Percentiles rank a stretch among this genome's conserved stretches.
Evolutionary conservation across 192 early-diverging fungal species (phyloP).

Genomic region (Coemansia sp.): DNA sequence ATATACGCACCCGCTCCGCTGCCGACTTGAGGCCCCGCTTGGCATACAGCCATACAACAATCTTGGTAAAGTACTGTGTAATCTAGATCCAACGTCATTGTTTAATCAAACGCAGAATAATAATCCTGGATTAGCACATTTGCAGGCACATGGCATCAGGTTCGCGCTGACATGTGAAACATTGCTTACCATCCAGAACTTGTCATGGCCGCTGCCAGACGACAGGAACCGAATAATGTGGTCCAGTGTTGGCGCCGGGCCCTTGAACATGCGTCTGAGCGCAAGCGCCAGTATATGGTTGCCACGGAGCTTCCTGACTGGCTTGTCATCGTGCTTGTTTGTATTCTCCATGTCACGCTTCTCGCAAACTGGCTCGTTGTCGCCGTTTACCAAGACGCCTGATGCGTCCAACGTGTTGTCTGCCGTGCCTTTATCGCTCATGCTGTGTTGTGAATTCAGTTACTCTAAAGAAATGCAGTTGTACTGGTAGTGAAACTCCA

Average conservation of each 20-base stretch:
- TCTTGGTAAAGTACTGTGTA: slow-evolving; percentile 89
- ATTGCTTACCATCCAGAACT: slow-evolving; percentile 62
- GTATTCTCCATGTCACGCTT: not conserved
- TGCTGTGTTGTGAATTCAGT: not conserved
- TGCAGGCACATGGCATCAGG: not conserved
- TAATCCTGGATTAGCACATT: not conserved
- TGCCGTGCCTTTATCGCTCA: slow-evolving; percentile 4
- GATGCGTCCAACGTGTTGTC: slow-evolving; percentile 43
- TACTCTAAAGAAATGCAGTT: no score
- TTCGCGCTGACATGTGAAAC: slow-evolving; percentile 11
- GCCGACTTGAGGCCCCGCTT: slow-evolving; percentile 59
- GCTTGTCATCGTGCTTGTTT: slow-evolving; percentile 6
- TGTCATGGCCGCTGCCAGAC: slow-evolving; percentile 66
- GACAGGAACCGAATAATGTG: slow-evolving; percentile 59
- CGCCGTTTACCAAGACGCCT: slow-evolving; percentile 30
- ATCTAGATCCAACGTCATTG: slow-evolving; percentile 58
- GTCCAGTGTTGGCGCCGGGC: slow-evolving; percentile 65
- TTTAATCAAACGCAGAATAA: not conserved
- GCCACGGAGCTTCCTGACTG: slow-evolving; percentile 20
- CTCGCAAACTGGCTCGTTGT: not conserved
- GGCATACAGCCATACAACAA: slow-evolving; percentile 77
- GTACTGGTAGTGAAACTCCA: no score
- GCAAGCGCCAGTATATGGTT: slow-evolving; percentile 46
- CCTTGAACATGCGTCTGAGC: slow-evolving; percentile 50
- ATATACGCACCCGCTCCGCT: slow-evolving; percentile 71